Percentiles rank a stretch among this genome's conserved stretches.
Conservation (phyloP, 805 yeast species). For the Pichia paraexigua region DNA sequence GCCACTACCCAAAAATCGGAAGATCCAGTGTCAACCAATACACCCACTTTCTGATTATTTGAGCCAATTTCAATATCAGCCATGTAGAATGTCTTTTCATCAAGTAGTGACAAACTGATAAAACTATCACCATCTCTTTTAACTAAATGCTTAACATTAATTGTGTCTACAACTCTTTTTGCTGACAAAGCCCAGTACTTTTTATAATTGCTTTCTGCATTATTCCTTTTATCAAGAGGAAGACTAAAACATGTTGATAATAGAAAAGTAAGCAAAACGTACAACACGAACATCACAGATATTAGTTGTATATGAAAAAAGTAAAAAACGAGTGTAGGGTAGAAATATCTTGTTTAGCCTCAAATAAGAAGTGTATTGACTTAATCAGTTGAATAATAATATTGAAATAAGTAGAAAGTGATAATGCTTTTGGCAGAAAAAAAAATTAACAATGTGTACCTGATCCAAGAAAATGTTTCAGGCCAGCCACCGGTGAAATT, state of each 20-base stretch:
- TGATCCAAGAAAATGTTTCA: not conserved
- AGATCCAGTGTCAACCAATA: constrained; percentile 67
- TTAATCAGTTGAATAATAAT: not conserved
- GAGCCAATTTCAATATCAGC: constrained; percentile 48
- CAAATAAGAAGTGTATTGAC: not conserved
- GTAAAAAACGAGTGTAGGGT: not conserved
- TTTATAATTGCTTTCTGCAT: not conserved
- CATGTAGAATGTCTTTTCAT: constrained; percentile 37
- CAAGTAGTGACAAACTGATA: constrained; percentile 29
- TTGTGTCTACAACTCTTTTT: constrained; percentile 11
- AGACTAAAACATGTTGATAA: not conserved
- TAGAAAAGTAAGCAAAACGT: not conserved
- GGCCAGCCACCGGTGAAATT: not conserved
- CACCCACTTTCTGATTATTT: constrained; percentile 43
- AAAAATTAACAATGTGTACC: not conserved
- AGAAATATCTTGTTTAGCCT: not conserved
- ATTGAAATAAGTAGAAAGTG: not conserved
- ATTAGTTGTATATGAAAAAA: not conserved
- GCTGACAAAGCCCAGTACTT: constrained; percentile 19
- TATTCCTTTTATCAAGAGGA: not conserved
- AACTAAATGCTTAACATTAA: constrained; percentile 8
- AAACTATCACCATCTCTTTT: constrained; percentile 21
- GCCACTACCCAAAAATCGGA: constrained; percentile 63
- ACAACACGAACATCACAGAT: not conserved
- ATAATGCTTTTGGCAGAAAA: too few species aligned